Percentiles rank a stretch among this genome's conserved stretches.
Conservation (phyloP, 2,329 filamentous ascomycete species). For the Ophiosphaerella herpotricha region DNA sequence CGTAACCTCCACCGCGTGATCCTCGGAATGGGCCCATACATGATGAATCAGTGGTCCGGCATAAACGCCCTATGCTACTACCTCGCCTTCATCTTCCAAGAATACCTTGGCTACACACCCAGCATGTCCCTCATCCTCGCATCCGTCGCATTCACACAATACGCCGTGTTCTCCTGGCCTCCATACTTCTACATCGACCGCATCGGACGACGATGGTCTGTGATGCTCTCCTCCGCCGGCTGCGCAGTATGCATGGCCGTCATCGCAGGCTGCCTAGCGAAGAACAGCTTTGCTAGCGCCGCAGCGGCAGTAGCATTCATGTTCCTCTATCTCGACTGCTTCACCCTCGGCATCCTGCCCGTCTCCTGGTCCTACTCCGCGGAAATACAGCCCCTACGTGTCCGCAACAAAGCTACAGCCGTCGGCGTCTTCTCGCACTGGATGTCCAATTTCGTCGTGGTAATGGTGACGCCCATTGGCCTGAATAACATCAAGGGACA, state of each 20-base stretch:
- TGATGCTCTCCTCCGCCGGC: slow-evolving; percentile 32
- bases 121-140: slow-evolving; percentile 37
- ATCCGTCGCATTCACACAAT: slow-evolving; percentile 51
- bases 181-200: slow-evolving; percentile 54
- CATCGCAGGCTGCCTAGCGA: slow-evolving; percentile 37
- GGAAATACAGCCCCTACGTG: slow-evolving; percentile 56
- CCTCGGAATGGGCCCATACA: slow-evolving; percentile 46
- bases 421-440: slow-evolving; percentile 57
- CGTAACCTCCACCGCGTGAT: slow-evolving; percentile 44
- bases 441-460: slow-evolving; percentile 56
- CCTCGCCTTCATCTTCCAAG: slow-evolving; percentile 44
- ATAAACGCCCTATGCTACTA: slow-evolving; percentile 45
- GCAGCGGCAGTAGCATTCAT: slow-evolving; percentile 49
- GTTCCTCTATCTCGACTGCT: slow-evolving; percentile 28
- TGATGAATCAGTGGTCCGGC: slow-evolving; percentile 48
- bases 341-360: slow-evolving; percentile 25
- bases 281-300: slow-evolving; percentile 27
- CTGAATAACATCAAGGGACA: slow-evolving; percentile 41
- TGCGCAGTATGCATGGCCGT: slow-evolving; percentile 43
- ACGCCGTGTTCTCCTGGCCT: slow-evolving; percentile 48
- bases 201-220: slow-evolving; percentile 47
- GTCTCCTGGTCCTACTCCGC: slow-evolving; percentile 58
- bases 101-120: slow-evolving; percentile 39
- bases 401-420: slow-evolving; percentile 55
- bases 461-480: slow-evolving; percentile 56